Evolutionary conservation across 2,329 filamentous ascomycete species (phyloP).

Genomic region (Phialophora chinensis): DNA sequence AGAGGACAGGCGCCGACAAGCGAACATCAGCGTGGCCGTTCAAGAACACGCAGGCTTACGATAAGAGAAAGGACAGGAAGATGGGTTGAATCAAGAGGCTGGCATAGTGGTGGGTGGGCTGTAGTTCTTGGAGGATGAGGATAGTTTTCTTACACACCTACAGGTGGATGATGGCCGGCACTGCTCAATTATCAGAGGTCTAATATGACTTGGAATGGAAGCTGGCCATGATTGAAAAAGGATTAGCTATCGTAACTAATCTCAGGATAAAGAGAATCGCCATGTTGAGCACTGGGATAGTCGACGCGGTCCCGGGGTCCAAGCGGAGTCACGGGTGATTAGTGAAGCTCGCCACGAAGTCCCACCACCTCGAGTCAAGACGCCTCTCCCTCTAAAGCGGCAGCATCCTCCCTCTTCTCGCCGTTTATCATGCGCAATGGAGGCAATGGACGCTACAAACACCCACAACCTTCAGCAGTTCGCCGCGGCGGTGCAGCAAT

Average conservation of each 20-base stretch:
- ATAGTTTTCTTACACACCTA: neutral
- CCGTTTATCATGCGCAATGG: constrained; percentile 1
- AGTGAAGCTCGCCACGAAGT: neutral
- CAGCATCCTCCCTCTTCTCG: constrained; percentile 7
- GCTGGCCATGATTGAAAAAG: neutral
- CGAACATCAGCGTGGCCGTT: constrained; percentile 71
- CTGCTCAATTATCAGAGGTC: neutral
- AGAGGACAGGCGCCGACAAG: constrained; percentile 71
- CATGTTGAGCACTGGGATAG: neutral
- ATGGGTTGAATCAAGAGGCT: constrained; percentile 34
- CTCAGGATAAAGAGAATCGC: neutral
- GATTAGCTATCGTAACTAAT: neutral
- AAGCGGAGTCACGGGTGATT: neutral
- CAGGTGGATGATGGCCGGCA: neutral
- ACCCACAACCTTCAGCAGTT: constrained; percentile 29
- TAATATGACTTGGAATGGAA: neutral
- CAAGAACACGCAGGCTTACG: constrained; percentile 62
- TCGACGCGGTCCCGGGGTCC: neutral
- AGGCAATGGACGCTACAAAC: constrained; percentile 22
- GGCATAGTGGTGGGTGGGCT: neutral
- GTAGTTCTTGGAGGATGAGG: neutral
- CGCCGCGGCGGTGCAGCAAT: constrained; percentile 29
- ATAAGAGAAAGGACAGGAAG: constrained; percentile 55
- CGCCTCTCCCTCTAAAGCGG: constrained; percentile 10
- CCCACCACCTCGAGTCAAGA: neutral